phyloP scores from a whole-genome alignment of 108 stramenopile genomes.

The Epipyxis sp. region DNA sequence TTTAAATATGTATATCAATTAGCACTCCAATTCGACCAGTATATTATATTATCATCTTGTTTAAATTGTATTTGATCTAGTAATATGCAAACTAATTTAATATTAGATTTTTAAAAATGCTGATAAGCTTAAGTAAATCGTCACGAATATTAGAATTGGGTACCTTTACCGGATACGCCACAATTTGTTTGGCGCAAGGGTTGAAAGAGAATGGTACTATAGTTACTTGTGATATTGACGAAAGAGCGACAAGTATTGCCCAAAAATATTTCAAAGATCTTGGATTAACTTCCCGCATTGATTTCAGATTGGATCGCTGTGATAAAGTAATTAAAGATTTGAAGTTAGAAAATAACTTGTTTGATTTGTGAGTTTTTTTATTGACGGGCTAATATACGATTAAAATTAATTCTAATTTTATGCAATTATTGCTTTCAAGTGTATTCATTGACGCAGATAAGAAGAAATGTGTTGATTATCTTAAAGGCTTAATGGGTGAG shows the following conservation, averaged over 20 bases:
- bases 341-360: too few relatives aligned
- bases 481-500: constrained; percentile 60
- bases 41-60: too few relatives aligned
- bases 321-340: too few relatives aligned
- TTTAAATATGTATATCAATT: too few relatives aligned
- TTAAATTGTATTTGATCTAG: too few relatives aligned
- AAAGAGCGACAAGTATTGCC: constrained; percentile 19
- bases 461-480: constrained; percentile 71
- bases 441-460: constrained; percentile 85
- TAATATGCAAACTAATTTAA: too few relatives aligned
- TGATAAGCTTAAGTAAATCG: constrained; percentile 65
- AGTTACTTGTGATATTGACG: constrained; percentile 27
- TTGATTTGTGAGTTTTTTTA: too few relatives aligned
- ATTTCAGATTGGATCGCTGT: neutral
- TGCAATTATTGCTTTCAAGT: neutral
- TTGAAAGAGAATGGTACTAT: constrained; percentile 42
- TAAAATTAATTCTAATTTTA: too few relatives aligned
- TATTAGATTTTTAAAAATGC: too few relatives aligned
- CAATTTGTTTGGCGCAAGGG: constrained; percentile 75
- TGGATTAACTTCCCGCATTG: neutral
- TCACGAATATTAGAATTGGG: constrained; percentile 80
- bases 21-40: too few relatives aligned
- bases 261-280: constrained; percentile 7
- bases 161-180: constrained; percentile 86
- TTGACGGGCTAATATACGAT: too few relatives aligned